Evolutionary conservation across 768 basidiomycete genomes (phyloP).

Genomic region (Suillus weaverae): DNA sequence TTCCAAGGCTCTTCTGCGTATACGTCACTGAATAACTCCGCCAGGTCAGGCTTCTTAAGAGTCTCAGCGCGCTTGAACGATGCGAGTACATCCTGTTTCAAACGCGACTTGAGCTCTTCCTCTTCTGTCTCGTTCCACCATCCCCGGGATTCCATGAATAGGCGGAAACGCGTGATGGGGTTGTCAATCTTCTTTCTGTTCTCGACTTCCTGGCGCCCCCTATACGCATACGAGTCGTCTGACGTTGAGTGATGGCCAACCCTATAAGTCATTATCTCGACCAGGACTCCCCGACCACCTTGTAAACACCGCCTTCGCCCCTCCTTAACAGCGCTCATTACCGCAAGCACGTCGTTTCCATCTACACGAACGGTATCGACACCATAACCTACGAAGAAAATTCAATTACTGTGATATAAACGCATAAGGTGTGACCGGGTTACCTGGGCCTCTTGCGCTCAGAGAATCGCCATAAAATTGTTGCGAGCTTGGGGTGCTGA

Average conservation of each 20-base stretch:
- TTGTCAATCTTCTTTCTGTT: constrained; percentile 90
- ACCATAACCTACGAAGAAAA: constrained; percentile 52
- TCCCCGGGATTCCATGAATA: constrained; percentile 76
- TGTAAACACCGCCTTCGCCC: constrained; percentile 71
- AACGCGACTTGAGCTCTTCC: constrained; percentile 60
- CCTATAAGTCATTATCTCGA: constrained; percentile 92
- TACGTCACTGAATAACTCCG: constrained; percentile 82
- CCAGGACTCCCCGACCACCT: constrained; percentile 76
- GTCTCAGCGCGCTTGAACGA: constrained; percentile 79
- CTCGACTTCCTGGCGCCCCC: constrained; percentile 86
- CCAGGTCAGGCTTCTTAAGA: constrained; percentile 66
- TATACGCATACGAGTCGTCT: constrained; percentile 94
- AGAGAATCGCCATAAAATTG: constrained; percentile 94
- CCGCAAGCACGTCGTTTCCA: constrained; percentile 90
- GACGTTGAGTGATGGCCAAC: constrained; percentile 96
- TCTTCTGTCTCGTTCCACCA: constrained; percentile 87
- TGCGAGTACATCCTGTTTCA: constrained; percentile 73
- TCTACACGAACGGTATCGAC: constrained; percentile 91
- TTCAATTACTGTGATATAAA: background rate
- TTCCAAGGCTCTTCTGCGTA: constrained; percentile 88
- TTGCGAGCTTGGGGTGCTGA: constrained; percentile 87
- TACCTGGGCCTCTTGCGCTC: constrained; percentile 79
- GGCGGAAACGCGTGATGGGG: constrained; percentile 80
- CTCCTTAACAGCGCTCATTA: constrained; percentile 70
- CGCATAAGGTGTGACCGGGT: constrained; percentile 17